These are phyloP conservation scores for Circinella umbellata DNA, from an alignment of 371 early-diverging fungal species.

Conservation along the genomic window DNA sequence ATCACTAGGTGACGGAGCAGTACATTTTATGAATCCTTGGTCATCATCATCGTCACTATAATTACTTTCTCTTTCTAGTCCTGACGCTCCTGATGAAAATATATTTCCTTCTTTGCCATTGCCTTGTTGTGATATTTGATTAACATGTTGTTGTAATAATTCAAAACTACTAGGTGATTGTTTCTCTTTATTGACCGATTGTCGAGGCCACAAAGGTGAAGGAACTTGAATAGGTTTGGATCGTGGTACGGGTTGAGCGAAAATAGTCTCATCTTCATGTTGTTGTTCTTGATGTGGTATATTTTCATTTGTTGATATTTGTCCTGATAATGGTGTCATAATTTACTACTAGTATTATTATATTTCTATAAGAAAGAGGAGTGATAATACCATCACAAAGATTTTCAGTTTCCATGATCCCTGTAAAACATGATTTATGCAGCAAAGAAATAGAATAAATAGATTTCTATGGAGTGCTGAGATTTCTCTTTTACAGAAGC, in stretches of 20 bases:
- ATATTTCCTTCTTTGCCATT: neutral
- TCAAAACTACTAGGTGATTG: constrained; percentile 1
- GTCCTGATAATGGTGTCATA: neutral
- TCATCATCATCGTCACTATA: neutral
- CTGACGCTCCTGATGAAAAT: neutral
- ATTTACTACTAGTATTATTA: neutral
- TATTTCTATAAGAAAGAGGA: too few relatives aligned
- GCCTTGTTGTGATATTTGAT: neutral
- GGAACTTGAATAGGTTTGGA: neutral
- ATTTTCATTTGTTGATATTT: neutral
- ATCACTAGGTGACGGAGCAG: neutral
- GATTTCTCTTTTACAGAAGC: neutral
- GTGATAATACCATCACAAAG: too few relatives aligned
- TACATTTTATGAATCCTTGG: neutral
- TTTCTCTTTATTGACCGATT: neutral
- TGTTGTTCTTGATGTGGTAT: neutral
- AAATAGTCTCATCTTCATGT: neutral
- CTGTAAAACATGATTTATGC: constrained; percentile 6
- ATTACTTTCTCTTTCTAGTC: neutral
- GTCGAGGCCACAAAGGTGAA: neutral
- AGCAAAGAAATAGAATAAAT: neutral
- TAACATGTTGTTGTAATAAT: neutral
- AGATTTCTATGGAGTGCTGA: neutral
- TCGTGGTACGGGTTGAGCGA: neutral
- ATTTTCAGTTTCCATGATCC: neutral